phyloP scores from a whole-genome alignment of 1,284 basidiomycete genomes.

The Tremellales sp. region DNA sequence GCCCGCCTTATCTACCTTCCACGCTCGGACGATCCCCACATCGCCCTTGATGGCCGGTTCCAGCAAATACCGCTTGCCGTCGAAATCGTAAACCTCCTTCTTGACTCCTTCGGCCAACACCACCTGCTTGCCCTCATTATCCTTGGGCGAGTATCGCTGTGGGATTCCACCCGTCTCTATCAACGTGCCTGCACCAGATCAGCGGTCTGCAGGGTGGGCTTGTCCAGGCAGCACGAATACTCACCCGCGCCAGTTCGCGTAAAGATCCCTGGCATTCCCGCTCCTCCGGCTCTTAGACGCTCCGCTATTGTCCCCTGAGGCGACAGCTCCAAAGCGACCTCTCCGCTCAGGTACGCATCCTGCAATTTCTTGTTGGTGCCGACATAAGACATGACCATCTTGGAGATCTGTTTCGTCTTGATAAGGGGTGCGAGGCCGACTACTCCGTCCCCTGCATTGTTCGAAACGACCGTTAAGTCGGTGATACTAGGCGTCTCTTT shows the following conservation, averaged over 20 bases:
- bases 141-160: constrained; percentile 27
- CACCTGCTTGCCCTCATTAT: constrained; percentile 35
- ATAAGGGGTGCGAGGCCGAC: constrained; percentile 76
- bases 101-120: constrained; percentile 65
- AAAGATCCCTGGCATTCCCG: constrained; percentile 93
- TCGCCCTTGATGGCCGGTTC: constrained; percentile 84
- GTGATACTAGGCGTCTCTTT: constrained; percentile 65
- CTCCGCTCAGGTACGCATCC: constrained; percentile 68
- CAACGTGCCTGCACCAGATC: constrained; percentile 55
- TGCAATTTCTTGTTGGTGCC: constrained; percentile 57
- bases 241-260: constrained; percentile 81
- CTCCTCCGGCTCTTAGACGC: constrained; percentile 83
- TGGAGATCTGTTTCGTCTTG: constrained; percentile 66
- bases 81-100: constrained; percentile 75
- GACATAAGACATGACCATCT: constrained; percentile 83
- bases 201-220: too few species aligned
- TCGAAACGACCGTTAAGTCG: constrained; percentile 77
- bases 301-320: constrained; percentile 92
- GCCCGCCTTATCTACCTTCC: constrained; percentile 90
- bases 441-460: constrained; percentile 76
- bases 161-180: constrained; percentile 71
- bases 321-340: constrained; percentile 79
- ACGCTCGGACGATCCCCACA: constrained; percentile 84
- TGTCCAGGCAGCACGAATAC: constrained; percentile 55
- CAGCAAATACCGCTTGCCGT: constrained; percentile 77